A percentile compares a stretch with the other conserved stretches of the same genome.
Conservation (phyloP, 2,329 filamentous ascomycete genomes). For the Exophiala xenobiotica region DNA sequence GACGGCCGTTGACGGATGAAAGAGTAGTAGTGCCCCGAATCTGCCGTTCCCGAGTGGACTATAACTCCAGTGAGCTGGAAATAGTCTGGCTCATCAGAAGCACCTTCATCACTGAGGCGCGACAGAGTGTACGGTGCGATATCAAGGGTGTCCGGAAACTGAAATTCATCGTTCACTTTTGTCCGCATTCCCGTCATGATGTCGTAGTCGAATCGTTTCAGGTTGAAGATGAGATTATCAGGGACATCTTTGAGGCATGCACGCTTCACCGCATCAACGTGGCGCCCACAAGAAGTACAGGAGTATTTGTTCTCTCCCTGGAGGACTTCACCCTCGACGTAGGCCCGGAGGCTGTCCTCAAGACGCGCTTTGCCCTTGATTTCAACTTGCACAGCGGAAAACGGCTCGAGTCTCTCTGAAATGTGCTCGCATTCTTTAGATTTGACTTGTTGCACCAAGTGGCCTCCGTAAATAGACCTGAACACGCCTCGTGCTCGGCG, state of each 20-base stretch:
- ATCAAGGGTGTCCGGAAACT: slow-evolving; percentile 79
- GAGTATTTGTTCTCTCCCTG: slow-evolving; percentile 99
- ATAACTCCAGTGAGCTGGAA: slow-evolving; percentile 96
- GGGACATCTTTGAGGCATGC: slow-evolving; percentile 90
- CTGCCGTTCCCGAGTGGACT: slow-evolving; percentile 87
- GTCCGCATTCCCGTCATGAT: slow-evolving; percentile 69
- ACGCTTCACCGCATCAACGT: slow-evolving; percentile 90
- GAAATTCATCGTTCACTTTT: slow-evolving; percentile 95
- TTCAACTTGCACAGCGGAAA: slow-evolving; percentile 92
- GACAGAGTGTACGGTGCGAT: slow-evolving; percentile 90
- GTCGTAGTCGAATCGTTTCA: slow-evolving; percentile 63
- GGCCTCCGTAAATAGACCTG: slow-evolving; percentile 83
- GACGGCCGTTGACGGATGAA: slow-evolving; percentile 79
- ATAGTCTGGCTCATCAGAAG: slow-evolving; percentile 63
- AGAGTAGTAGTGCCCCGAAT: slow-evolving; percentile 96
- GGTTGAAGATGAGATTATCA: slow-evolving; percentile 90
- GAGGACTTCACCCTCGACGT: slow-evolving; percentile 94
- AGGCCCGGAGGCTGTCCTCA: slow-evolving; percentile 86
- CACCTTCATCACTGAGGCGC: slow-evolving; percentile 65
- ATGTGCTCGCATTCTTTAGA: slow-evolving; percentile 93
- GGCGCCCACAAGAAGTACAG: slow-evolving; percentile 81
- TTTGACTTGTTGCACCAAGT: slow-evolving; percentile 90
- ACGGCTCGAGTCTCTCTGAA: slow-evolving; percentile 84
- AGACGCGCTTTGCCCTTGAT: slow-evolving; percentile 87
- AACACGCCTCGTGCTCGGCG: slow-evolving; percentile 69